These are phyloP conservation scores for Colletotrichum melonis DNA, from an alignment of 2,329 filamentous ascomycete species.

Conservation along the genomic window DNA sequence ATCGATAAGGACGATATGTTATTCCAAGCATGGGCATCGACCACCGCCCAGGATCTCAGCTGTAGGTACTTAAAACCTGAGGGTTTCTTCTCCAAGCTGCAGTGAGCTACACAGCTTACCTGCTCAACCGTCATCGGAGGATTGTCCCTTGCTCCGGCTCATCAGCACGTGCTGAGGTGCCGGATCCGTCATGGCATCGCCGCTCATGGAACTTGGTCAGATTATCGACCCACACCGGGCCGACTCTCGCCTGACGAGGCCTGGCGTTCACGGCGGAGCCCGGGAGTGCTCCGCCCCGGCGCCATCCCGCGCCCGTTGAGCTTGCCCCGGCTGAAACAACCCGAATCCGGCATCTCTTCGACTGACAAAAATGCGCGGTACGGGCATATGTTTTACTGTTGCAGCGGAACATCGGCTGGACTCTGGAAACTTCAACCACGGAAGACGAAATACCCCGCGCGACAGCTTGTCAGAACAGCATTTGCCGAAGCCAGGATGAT, in stretches of 20 bases:
- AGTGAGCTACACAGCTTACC: background rate
- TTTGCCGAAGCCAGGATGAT: background rate
- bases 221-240: background rate
- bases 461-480: background rate
- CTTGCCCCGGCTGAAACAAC: conserved; percentile 5
- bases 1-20: background rate
- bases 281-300: conserved; percentile 16
- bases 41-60: too few species aligned
- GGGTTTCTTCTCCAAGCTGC: background rate
- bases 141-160: background rate
- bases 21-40: background rate
- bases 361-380: background rate
- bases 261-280: conserved; percentile 11
- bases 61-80: background rate
- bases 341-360: background rate
- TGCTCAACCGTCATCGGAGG: background rate
- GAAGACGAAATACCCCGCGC: background rate
- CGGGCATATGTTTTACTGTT: background rate
- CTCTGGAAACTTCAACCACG: background rate
- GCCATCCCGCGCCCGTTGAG: background rate
- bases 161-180: background rate
- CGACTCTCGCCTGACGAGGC: conserved; percentile 2
- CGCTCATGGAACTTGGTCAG: background rate
- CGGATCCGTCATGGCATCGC: background rate
- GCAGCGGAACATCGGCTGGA: background rate